Conservation (phyloP, 768 basidiomycete species). For the Pleurotus eryngii region DNA sequence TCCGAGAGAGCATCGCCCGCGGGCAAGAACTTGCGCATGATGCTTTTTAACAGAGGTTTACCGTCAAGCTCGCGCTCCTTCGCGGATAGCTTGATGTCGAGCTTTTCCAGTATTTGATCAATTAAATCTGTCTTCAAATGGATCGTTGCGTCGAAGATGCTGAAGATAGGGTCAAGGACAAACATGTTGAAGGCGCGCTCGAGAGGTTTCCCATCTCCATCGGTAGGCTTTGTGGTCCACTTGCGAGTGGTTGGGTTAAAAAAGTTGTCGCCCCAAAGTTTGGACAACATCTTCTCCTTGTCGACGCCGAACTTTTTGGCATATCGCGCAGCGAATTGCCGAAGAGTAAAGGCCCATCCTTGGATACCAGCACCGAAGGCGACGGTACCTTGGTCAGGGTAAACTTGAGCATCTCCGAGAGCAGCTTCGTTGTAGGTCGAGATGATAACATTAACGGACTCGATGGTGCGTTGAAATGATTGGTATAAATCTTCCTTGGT, state of each 20-base stretch:
- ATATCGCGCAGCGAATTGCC: conserved; percentile 93
- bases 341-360: conserved; percentile 99
- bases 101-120: conserved; percentile 86
- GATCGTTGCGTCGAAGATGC: conserved; percentile 97
- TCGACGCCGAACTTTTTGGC: conserved; percentile 99
- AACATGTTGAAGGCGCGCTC: conserved; percentile 99
- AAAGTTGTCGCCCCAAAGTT: conserved; percentile 99
- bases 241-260: conserved; percentile 97
- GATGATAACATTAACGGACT: conserved; percentile 97
- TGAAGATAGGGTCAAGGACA: conserved; percentile 99
- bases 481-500: conserved; percentile 96
- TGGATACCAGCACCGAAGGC: conserved; percentile 99
- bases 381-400: conserved; percentile 97
- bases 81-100: conserved; percentile 82
- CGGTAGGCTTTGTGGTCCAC: conserved; percentile 80
- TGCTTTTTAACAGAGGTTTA: conserved; percentile 91
- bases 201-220: conserved; percentile 80
- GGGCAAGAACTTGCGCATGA: conserved; percentile 99
- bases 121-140: conserved; percentile 97
- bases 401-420: conserved; percentile 98
- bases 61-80: conserved; percentile 94
- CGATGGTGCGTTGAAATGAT: conserved; percentile 95
- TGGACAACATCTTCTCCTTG: conserved; percentile 96
- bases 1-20: conserved; percentile 98
- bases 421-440: conserved; percentile 93